Conservation (phyloP, 2,329 filamentous ascomycete genomes). For the Diaporthe velutina region DNA sequence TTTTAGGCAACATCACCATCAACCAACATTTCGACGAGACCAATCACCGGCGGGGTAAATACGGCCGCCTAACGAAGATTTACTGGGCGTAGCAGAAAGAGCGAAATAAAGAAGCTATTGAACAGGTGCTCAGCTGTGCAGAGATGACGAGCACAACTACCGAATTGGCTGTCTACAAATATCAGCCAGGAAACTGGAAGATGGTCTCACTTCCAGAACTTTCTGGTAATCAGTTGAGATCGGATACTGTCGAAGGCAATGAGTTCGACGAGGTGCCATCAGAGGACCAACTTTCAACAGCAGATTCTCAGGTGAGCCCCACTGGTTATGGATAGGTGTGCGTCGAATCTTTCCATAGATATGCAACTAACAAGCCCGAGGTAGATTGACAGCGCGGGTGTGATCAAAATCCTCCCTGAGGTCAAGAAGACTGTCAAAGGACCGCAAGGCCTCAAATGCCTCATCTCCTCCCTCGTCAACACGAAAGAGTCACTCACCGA, state of each 20-base stretch:
- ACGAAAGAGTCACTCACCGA: background rate
- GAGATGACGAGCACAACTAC: background rate
- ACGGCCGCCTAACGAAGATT: background rate
- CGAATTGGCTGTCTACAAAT: background rate
- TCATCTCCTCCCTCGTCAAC: background rate
- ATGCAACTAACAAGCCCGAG: background rate
- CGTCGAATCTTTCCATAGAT: background rate
- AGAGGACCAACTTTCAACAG: background rate
- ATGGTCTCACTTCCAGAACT: background rate
- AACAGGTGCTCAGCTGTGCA: background rate
- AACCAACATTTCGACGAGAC: background rate
- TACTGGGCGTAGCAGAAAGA: background rate
- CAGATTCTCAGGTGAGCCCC: background rate
- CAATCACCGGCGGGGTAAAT: background rate
- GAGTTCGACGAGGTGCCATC: background rate
- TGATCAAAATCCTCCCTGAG: background rate
- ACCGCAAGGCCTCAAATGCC: background rate
- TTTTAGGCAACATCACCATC: background rate
- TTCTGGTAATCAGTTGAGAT: background rate
- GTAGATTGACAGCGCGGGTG: background rate
- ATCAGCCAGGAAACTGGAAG: background rate
- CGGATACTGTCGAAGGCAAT: background rate
- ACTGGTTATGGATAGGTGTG: background rate
- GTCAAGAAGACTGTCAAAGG: background rate
- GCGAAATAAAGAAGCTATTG: background rate